Evolutionary conservation across 2,329 filamentous ascomycete species (phyloP).

Genomic region (Talaromyces sp.): DNA sequence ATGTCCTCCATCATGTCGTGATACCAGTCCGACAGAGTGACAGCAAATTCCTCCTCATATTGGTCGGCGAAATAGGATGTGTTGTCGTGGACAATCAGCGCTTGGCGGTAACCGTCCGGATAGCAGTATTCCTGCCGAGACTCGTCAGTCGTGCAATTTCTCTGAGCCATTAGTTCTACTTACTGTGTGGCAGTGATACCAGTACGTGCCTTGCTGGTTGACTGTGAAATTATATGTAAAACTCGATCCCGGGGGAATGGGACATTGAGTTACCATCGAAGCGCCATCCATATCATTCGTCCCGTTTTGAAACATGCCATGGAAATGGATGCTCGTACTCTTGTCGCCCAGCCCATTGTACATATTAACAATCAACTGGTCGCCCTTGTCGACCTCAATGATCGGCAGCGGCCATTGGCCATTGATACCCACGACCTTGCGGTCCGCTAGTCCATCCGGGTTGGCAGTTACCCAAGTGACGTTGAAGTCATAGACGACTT

Average conservation of each 20-base stretch:
- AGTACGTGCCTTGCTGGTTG: slow-evolving; percentile 55
- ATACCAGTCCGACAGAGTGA: slow-evolving; percentile 73
- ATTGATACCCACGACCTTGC: slow-evolving; percentile 68
- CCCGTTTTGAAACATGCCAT: slow-evolving; percentile 73
- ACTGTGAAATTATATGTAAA: slow-evolving; percentile 68
- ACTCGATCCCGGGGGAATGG: slow-evolving; percentile 59
- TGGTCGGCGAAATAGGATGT: slow-evolving; percentile 52
- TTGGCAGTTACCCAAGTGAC: slow-evolving; percentile 55
- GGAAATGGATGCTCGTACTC: slow-evolving; percentile 68
- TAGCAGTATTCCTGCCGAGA: slow-evolving; percentile 47
- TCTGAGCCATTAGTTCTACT: not conserved
- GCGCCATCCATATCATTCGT: slow-evolving; percentile 73
- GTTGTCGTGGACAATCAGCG: slow-evolving; percentile 63
- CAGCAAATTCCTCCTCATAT: slow-evolving; percentile 58
- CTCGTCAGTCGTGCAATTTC: slow-evolving; percentile 42
- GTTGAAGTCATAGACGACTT: slow-evolving; percentile 51
- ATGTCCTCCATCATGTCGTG: slow-evolving; percentile 61
- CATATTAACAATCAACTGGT: slow-evolving; percentile 66
- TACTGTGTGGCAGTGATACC: slow-evolving; percentile 63
- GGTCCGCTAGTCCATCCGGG: slow-evolving; percentile 51
- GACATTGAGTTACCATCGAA: slow-evolving; percentile 64
- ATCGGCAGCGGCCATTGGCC: slow-evolving; percentile 70
- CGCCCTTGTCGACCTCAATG: slow-evolving; percentile 70
- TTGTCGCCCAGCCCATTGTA: slow-evolving; percentile 64
- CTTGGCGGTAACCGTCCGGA: slow-evolving; percentile 65